A percentile compares a stretch with the other conserved stretches of the same genome.
phyloP scores from a whole-genome alignment of 2,329 filamentous ascomycete species.

The Fusarium goolgardi region DNA sequence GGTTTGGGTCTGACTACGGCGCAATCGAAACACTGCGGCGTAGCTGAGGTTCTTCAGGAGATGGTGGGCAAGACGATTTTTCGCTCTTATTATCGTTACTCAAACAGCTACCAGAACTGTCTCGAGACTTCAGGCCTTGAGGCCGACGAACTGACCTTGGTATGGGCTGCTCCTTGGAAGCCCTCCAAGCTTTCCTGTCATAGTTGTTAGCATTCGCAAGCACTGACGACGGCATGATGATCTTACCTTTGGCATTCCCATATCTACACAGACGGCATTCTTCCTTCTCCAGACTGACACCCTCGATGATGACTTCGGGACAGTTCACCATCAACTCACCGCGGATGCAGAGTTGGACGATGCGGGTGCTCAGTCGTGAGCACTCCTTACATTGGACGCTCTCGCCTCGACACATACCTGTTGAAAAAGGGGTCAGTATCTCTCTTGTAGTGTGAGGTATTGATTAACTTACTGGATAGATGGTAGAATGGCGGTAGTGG shows the following conservation, averaged over 20 bases:
- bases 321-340: constrained; percentile 24
- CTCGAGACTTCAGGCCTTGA: background rate
- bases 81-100: background rate
- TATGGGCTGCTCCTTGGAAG: constrained; percentile 12
- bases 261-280: constrained; percentile 24
- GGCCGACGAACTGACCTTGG: background rate
- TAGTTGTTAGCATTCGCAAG: constrained; percentile 13
- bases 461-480: background rate
- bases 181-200: constrained; percentile 21
- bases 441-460: background rate
- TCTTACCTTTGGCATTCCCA: constrained; percentile 6
- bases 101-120: background rate
- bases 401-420: constrained; percentile 35
- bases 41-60: background rate
- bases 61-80: background rate
- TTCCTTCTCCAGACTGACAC: constrained; percentile 21
- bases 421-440: background rate
- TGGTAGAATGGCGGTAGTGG: background rate
- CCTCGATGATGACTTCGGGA: constrained; percentile 27
- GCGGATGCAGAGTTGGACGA: constrained; percentile 30
- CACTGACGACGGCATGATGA: constrained; percentile 12
- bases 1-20: no score
- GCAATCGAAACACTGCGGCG: background rate
- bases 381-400: constrained; percentile 37
- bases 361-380: constrained; percentile 10